These are phyloP conservation scores for Penicillium canescens DNA, from an alignment of 495 filamentous ascomycete genomes.

Conservation along the genomic window DNA sequence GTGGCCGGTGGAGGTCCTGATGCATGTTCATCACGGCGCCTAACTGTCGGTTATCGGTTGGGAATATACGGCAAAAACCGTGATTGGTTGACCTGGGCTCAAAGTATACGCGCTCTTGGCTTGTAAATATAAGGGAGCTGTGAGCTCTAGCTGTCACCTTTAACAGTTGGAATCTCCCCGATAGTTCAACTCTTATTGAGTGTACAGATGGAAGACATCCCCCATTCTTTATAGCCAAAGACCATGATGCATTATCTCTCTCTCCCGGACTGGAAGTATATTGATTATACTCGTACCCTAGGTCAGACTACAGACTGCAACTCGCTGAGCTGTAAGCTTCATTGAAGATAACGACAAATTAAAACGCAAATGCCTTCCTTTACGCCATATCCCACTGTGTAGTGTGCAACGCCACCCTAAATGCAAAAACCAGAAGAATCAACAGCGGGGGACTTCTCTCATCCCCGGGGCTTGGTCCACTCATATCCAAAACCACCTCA, in stretches of 20 bases:
- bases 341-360: not conserved
- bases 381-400: conserved; percentile 12
- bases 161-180: no score
- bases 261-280: no score
- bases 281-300: no score
- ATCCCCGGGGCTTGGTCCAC: not conserved
- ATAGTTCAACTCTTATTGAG: no score
- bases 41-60: conserved; percentile 2
- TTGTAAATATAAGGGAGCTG: no score
- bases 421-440: conserved; percentile 13
- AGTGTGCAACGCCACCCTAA: conserved; percentile 16
- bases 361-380: conserved; percentile 11
- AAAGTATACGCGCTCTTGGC: no score
- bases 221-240: no score
- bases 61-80: not conserved
- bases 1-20: not conserved
- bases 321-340: not conserved
- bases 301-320: not conserved
- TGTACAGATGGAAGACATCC: no score
- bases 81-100: not conserved
- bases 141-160: no score
- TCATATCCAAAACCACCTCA: not conserved
- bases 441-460: not conserved
- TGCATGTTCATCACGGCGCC: conserved; percentile 10
- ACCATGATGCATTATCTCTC: no score